Evolutionary conservation across 345 rosid genomes (phyloP).

Genomic region (Cardamine resedifolia): DNA sequence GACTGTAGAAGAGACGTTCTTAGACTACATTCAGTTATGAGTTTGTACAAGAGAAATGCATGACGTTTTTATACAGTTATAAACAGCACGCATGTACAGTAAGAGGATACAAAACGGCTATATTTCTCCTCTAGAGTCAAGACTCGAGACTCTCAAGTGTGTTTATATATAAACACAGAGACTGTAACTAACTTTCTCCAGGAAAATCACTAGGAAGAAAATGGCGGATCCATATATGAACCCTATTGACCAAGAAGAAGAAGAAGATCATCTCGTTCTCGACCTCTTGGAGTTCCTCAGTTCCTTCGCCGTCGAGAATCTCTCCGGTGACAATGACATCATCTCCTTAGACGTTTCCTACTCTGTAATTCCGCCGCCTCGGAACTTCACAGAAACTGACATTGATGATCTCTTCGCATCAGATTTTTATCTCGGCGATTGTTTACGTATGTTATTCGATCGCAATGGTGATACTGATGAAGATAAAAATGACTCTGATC

Average conservation of each 20-base stretch:
- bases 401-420: neutral
- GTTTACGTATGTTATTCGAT: no score
- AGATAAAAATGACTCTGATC: no score
- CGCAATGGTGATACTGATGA: no score
- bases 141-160: neutral
- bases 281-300: neutral
- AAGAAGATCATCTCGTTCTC: neutral
- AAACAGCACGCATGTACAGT: neutral
- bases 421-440: neutral
- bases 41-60: neutral
- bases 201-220: neutral
- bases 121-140: neutral
- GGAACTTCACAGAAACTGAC: neutral
- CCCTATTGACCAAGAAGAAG: neutral
- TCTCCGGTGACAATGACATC: neutral
- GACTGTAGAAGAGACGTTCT: neutral
- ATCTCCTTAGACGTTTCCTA: neutral
- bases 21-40: neutral
- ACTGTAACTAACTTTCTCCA: neutral
- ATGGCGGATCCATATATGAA: neutral
- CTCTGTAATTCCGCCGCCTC: neutral
- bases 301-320: neutral
- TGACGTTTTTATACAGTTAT: neutral
- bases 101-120: neutral
- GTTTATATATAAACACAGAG: neutral